Base-by-base conservation (phyloP, 164 flowering plant species). In the Vitis rotundifolia region DNA sequence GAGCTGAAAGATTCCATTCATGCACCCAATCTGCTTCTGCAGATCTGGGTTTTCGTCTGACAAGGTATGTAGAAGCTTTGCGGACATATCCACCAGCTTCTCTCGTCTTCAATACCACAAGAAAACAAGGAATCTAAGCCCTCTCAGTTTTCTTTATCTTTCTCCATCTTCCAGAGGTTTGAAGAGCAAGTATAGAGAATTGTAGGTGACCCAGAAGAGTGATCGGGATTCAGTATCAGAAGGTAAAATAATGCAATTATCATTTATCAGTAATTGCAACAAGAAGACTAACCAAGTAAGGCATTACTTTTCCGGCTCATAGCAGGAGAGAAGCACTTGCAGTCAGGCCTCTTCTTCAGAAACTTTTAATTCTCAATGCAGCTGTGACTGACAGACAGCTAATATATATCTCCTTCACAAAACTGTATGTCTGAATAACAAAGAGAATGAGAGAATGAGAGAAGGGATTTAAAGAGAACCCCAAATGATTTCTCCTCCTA, bases 21-120 rank as follows among this genome's bases (percentile, higher is more conserved):
- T 87, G 73, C 93, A 89, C 6, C 93, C 91, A 64, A 85, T 73
- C 64, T 87, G 89, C 80, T 80, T 87, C 69, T 79, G 75, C 67
- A 88, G 68, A 62, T 80, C 81, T 62, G 73, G 77, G 61, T 80
- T 79, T 14, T 88, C 88, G 29, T 84, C 90, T 59, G 80, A 65
- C 31, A 81, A 47, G 10, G 84, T 60, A 61, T 79, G n/a, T n/a
- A 78, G 11, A 29, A 70, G 37, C 70, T 76, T 81, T 49, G 82
- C 71, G 37, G 86, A 79, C 87, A 85, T 88, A n/a, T 78, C 63
- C 28, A 29, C 28, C 26, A 5, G 44, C 7, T 37, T 37, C 44
- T 37, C 44, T 37, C 7, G 6, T 37, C 53, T 58, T 60, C 44
- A 47, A 28, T 58, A 62, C 1, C 44, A 18, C 66, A 44, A 52